A percentile compares a stretch with the other conserved stretches of the same genome.
phyloP scores from a whole-genome alignment of 169 alveolate genomes.

The Theileria orientalis region DNA sequence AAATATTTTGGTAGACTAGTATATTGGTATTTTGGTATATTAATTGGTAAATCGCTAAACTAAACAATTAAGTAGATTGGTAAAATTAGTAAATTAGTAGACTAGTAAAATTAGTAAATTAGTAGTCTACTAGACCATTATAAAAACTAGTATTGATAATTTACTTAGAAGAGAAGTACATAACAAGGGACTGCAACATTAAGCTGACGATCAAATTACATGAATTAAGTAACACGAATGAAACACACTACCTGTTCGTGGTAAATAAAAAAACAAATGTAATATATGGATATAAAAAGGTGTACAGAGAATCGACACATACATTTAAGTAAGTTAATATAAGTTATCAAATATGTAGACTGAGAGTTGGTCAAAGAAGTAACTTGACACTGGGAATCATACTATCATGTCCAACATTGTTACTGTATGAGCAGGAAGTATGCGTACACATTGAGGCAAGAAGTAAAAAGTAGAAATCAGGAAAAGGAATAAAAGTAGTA shows the following conservation, averaged over 20 bases:
- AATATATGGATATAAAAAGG: constrained; percentile 56
- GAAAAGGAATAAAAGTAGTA: too few species aligned
- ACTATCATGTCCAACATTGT: not conserved
- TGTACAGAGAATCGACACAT: constrained; percentile 18
- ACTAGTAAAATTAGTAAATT: not conserved
- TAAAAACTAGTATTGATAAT: not conserved
- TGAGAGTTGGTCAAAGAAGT: not conserved
- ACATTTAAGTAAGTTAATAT: constrained; percentile 34
- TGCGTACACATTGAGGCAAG: not conserved
- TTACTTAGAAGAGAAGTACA: constrained; percentile 1
- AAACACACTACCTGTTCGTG: constrained; percentile 31
- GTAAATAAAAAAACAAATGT: constrained; percentile 28
- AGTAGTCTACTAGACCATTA: not conserved
- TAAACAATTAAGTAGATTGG: not conserved
- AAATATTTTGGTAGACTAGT: too few species aligned
- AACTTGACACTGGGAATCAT: not conserved
- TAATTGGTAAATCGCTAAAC: too few species aligned
- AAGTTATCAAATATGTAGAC: not conserved
- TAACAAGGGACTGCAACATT: constrained; percentile 3
- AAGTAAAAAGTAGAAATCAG: not conserved
- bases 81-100: not conserved
- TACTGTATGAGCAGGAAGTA: not conserved
- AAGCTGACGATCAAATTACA: constrained; percentile 22
- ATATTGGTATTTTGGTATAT: too few species aligned
- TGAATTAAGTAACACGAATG: not conserved